Evolutionary conservation across 2,329 filamentous ascomycete genomes (phyloP), one percentile per base, ranked within the genome.

Genomic region (Pseudocercospora musae): DNA sequence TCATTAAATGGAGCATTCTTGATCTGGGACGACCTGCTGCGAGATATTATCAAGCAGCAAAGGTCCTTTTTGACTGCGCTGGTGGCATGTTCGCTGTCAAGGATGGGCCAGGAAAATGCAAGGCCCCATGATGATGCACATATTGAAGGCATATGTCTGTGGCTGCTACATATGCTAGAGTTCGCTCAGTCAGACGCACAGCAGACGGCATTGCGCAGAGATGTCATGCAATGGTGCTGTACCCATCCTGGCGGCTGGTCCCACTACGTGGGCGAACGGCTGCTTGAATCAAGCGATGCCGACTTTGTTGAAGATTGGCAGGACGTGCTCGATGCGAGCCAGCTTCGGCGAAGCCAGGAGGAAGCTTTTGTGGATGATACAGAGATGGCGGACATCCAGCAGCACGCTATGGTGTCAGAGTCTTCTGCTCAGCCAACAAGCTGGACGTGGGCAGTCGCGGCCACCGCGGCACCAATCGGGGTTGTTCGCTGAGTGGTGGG

Each of bases 91-190:
- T 71, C 84, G 67, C 71, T 77, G 5, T 62, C 31, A 31, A 37
- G 18, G 7, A 54, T 54, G 13, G 29, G 40, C 18, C 29, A 73
- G 21, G 62, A 66, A 10, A 69, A 83, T 59, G 73, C 33, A 42
- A 65, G 46, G 59, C 70, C 61, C 25, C 63, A 31, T 68, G 73
- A 27, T 50, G 68, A 71, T 52, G 64, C 68, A 13, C 63, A 68
- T 6, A 71, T 71, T 37, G 80, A 85, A 71, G 80, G 76, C 1
- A 58, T 81, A 31, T 80, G 76, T 63, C 71, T 78, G 33, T 86
- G 84, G 84, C 67, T 83, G 25, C 66, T 78, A 8, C 81, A 84
- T 67, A 73, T 85, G 9, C 66, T 83, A 25, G 71, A 71, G 4
- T 56, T 72, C 3, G 68, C 71, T 1, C 10, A 66, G 66, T 29